phyloP scores from a whole-genome alignment of 495 filamentous ascomycete genomes.

The Penicillium soppii region DNA sequence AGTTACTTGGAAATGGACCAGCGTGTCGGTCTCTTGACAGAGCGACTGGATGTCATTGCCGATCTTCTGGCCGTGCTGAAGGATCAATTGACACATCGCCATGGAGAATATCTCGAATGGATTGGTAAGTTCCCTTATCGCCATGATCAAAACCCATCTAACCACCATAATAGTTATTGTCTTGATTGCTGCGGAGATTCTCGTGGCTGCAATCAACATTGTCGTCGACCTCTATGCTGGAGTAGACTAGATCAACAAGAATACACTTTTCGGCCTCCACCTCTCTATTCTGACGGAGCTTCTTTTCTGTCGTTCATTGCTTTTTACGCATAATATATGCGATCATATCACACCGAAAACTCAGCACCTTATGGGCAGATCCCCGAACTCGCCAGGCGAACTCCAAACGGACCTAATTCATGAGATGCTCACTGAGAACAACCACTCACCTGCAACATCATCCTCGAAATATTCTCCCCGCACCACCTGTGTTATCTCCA shows the following conservation, averaged over 20 bases:
- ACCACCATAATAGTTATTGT: slow-evolving; percentile 66
- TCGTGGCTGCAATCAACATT: slow-evolving; percentile 94
- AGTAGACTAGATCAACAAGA: slow-evolving; percentile 67
- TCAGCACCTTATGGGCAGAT: too few relatives aligned
- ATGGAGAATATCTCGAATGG: slow-evolving; percentile 94
- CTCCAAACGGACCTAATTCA: too few relatives aligned
- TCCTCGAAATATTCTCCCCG: neutral
- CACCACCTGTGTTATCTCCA: slow-evolving; percentile 1
- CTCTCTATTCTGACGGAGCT: slow-evolving; percentile 44
- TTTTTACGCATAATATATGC: neutral
- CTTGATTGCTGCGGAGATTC: slow-evolving; percentile 92
- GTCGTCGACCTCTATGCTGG: slow-evolving; percentile 91
- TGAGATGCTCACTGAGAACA: neutral
- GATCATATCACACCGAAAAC: too few relatives aligned
- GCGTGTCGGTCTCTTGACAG: slow-evolving; percentile 83
- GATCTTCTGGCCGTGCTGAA: slow-evolving; percentile 93
- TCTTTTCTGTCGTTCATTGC: neutral
- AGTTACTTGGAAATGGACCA: slow-evolving; percentile 98
- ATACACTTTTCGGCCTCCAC: slow-evolving; percentile 90
- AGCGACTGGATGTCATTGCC: slow-evolving; percentile 88
- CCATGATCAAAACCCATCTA: slow-evolving; percentile 5
- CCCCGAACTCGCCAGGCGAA: too few relatives aligned
- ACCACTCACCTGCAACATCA: neutral
- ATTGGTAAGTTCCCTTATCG: slow-evolving; percentile 63
- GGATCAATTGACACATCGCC: slow-evolving; percentile 93